Base-by-base conservation (phyloP, 1,284 basidiomycete genomes). In the Kwoniella shivajii region DNA sequence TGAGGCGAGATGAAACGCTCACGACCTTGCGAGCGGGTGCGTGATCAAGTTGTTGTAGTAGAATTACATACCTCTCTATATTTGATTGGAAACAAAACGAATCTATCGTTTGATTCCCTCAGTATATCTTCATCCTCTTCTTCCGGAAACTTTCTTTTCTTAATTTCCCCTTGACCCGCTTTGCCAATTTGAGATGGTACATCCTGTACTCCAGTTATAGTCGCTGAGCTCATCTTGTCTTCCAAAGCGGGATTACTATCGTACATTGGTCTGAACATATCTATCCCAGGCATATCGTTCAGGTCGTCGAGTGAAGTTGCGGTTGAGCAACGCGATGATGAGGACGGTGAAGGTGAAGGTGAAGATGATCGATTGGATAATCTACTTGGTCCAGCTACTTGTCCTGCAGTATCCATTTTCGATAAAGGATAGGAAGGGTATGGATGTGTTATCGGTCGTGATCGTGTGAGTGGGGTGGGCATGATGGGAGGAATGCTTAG, bases 71-170 rank as follows among this genome's bases (percentile, higher is more conserved):
- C 69, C 55, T 94, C 90, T 54, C 87, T 84, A 71, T 92, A 93
- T 71, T 90, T 88, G 67, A 95, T 94, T 6, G 92, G 92, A 78
- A 92, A 94, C 4, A 94, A 81, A 1, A 94, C 90, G 63, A 94
- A 93, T 34, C 73, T 59, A 43, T 68, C 65, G 31, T 68, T 63
- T 6, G 88, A 87, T 69, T 88, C 87, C 61, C 85, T 86, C 51
- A 92, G 80, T 3, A 92, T 81, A 38, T 90, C 90, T 67, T 92
- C 90, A 60, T 88, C 85, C 48, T 77, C 76, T 52, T 80, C 79
- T 61, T 78, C 76, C 6, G 73, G 71, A 38, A 75, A 75, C 36
- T 54, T 51, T 27, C 60, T 54, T 41, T 54, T 50, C 30, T 48
- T 43, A 22, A 31, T 29, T 41, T 27, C 55, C 53, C 43, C 47